Evolutionary conservation across 2,329 filamentous ascomycete species (phyloP), one percentile per base, ranked within the genome.

Genomic region (Hymenoscyphus fraxineus): DNA sequence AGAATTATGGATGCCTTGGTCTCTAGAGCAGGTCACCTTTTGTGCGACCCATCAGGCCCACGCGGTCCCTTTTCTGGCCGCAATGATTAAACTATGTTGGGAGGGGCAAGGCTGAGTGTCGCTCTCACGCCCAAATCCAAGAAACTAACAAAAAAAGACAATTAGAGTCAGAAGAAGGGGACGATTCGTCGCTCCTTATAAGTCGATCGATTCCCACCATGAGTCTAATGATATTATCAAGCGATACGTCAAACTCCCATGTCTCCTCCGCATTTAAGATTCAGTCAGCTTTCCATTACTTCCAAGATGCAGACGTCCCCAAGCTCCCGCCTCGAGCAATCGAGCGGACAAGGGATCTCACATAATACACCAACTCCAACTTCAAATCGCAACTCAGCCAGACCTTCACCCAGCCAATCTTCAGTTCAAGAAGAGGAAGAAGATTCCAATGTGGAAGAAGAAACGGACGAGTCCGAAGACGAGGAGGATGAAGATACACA

Each of bases 281-380:
- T 74, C 65, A 68, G 67, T 67, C 71, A 73, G 66, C 72, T 74
- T 60, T 70, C 72, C 12, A 67, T 75, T 56, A 61, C 66, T 13
- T 64, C 67, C 64, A 69, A 57, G 55, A 75, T 75, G 73, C 66
- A 73, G 56, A 60, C 69, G 39, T 64, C 69, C 61, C 65, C 68
- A 56, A 54, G 47, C 47, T 54, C 47, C 47, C 19, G 19, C 19
- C 47, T 2, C 13, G 47, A 54, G 19, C n/a, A 54, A 54, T 54
- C 47, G 47, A 10, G 47, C 10, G 19, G 47, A 54, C n/a, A 54
- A 7, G 7, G 6, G 6, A 13, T 12, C 19, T 27, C 44, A 22
- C n/a, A 27, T 12, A 22, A 5, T 12, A 10, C 7, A 15, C 13
- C 3, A n/a, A 27, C 44, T 13, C 47, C 47, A 13, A 54, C 19